A percentile compares a stretch with the other conserved stretches of the same genome.
Evolutionary conservation across 1,284 basidiomycete genomes (phyloP).

Genomic region (Phenoliferia sp.): DNA sequence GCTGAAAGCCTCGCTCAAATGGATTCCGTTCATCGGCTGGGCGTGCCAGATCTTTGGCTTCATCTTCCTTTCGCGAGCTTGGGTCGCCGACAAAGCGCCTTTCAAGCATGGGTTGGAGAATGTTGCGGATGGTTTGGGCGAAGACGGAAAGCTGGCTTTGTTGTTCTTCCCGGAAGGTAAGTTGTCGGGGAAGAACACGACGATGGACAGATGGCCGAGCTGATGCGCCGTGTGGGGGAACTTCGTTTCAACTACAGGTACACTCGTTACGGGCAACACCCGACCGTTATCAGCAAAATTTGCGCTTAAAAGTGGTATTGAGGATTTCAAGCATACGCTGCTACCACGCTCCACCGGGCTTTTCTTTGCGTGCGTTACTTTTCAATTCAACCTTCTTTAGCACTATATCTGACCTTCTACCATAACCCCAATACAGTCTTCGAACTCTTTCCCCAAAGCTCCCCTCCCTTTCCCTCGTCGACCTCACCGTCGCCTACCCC

Average conservation of each 20-base stretch:
- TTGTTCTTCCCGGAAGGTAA: conserved; percentile 58
- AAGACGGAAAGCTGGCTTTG: conserved; percentile 15
- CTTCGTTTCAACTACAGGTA: conserved; percentile 50
- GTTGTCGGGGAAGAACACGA: not conserved
- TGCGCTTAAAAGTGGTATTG: not conserved
- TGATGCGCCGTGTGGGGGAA: not conserved
- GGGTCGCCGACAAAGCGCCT: conserved; percentile 12
- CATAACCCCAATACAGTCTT: conserved; percentile 45
- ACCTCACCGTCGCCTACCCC: conserved; percentile 36
- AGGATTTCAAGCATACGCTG: conserved; percentile 69
- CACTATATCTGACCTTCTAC: not conserved
- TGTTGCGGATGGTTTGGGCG: conserved; percentile 3
- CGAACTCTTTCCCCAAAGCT: conserved; percentile 73
- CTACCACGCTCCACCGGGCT: conserved; percentile 89
- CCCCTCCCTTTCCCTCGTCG: conserved; percentile 62
- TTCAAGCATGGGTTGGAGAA: conserved; percentile 18
- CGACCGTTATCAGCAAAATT: conserved; percentile 74
- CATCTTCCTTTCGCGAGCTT: conserved; percentile 61
- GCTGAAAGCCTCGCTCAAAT: conserved; percentile 80
- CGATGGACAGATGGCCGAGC: not conserved
- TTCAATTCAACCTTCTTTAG: not conserved
- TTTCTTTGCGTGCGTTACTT: conserved; percentile 54
- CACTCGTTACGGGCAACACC: conserved; percentile 77
- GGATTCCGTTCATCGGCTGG: conserved; percentile 77
- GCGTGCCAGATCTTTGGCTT: conserved; percentile 87